These are phyloP conservation scores for Colletotrichum sp. DNA, from an alignment of 2,329 filamentous ascomycete species.

Conservation along the genomic window DNA sequence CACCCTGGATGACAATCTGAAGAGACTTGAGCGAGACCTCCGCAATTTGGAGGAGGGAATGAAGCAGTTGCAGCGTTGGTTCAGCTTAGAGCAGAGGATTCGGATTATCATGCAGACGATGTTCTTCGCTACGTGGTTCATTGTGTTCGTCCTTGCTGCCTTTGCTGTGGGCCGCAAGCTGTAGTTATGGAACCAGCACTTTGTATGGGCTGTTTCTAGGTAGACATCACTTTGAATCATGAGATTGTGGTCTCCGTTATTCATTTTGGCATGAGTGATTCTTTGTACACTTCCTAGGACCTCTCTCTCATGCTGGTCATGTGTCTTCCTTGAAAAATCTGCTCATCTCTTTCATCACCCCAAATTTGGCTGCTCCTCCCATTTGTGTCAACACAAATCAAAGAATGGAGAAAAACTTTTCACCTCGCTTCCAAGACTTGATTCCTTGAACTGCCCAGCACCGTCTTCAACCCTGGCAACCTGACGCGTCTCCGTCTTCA, in stretches of 20 bases:
- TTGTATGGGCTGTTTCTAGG: background rate
- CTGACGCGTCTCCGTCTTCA: background rate
- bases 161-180: background rate
- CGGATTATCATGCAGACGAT: background rate
- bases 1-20: background rate
- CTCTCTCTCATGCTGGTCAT: background rate
- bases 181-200: background rate
- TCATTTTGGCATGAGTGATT: background rate
- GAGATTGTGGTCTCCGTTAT: background rate
- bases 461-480: background rate
- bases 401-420: background rate
- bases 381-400: accelerated
- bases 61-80: background rate
- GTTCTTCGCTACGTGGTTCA: background rate
- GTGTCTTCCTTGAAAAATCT: background rate
- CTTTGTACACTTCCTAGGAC: background rate
- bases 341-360: background rate
- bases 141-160: background rate
- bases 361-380: background rate
- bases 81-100: background rate
- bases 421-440: background rate
- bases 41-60: background rate
- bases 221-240: background rate
- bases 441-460: background rate
- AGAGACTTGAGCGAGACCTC: background rate